phyloP scores from a whole-genome alignment of 352 stramenopile genomes.

The Phytophthora fragariae region DNA sequence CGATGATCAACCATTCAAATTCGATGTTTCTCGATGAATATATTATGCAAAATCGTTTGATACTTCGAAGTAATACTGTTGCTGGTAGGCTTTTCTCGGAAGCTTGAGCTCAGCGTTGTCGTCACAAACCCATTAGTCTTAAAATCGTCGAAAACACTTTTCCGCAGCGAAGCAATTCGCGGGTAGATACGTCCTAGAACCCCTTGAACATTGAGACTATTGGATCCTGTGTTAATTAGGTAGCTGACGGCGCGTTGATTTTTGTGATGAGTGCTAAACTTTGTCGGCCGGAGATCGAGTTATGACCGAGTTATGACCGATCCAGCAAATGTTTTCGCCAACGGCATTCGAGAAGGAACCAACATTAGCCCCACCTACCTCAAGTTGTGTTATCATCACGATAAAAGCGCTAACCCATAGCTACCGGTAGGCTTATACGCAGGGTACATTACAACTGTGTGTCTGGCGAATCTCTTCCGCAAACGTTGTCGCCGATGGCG shows the following conservation, averaged over 20 bases:
- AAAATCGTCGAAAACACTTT: background rate
- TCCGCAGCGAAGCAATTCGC: constrained; percentile 11
- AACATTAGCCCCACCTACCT: constrained; percentile 5
- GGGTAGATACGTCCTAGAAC: constrained; percentile 2
- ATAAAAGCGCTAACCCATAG: constrained; percentile 1
- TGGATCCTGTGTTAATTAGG: constrained; percentile 25
- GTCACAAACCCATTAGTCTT: constrained; percentile 6
- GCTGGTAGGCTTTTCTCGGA: background rate
- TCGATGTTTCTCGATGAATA: too few species aligned
- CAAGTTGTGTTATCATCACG: constrained; percentile 5
- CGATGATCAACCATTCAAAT: too few species aligned
- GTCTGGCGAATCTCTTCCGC: background rate
- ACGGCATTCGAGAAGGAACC: constrained; percentile 9
- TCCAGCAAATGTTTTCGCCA: constrained; percentile 11
- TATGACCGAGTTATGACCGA: constrained; percentile 5
- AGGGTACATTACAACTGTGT: background rate
- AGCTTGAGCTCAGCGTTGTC: constrained; percentile 2
- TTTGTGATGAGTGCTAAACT: constrained; percentile 13
- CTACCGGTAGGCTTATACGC: background rate
- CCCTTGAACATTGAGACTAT: constrained; percentile 20
- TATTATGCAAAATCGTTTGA: constrained; percentile 18
- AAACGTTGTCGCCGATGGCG: too few species aligned
- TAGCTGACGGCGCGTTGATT: constrained; percentile 15
- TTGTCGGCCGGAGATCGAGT: constrained; percentile 15
- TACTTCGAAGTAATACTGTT: constrained; percentile 5